phyloP scores from a whole-genome alignment of 352 stramenopile species.

The Globisporangium camurandrum region DNA sequence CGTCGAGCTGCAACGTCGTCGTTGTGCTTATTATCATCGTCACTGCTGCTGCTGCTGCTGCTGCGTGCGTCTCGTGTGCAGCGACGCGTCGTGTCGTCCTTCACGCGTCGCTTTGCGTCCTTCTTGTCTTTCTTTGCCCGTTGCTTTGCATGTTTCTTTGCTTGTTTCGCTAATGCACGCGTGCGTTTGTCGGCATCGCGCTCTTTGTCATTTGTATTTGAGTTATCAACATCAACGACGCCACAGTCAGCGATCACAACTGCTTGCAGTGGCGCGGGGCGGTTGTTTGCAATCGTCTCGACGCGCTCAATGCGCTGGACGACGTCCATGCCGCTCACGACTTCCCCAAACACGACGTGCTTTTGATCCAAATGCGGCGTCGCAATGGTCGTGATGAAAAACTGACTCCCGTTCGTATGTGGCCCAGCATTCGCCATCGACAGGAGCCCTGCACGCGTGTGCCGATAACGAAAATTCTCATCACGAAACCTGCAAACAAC shows the following conservation, averaged over 20 bases:
- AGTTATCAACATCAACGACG: constrained; percentile 32
- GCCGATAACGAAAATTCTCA: constrained; percentile 93
- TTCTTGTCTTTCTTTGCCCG: constrained; percentile 28
- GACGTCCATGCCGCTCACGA: constrained; percentile 70
- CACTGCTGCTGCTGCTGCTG: not conserved
- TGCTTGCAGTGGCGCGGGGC: constrained; percentile 64
- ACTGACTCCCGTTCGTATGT: constrained; percentile 77
- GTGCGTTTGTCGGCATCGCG: constrained; percentile 2
- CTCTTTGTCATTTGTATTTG: too few relatives aligned
- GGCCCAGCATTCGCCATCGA: constrained; percentile 92
- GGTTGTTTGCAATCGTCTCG: constrained; percentile 75
- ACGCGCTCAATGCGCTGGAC: constrained; percentile 89
- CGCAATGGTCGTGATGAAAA: constrained; percentile 77
- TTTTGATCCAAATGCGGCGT: constrained; percentile 97
- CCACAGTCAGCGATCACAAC: constrained; percentile 95
- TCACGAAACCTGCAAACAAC: constrained; percentile 68
- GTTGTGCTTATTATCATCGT: not conserved
- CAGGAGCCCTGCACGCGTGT: constrained; percentile 89
- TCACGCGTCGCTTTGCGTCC: constrained; percentile 23
- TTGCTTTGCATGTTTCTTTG: constrained; percentile 22
- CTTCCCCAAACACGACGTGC: constrained; percentile 99
- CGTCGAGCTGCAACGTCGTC: not conserved
- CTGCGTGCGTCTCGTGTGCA: not conserved
- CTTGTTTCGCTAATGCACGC: constrained; percentile 17
- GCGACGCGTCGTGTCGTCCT: constrained; percentile 11